These are phyloP conservation scores for Narthecium ossifragum DNA, from an alignment of 106 monocot species.

Conservation along the genomic window DNA sequence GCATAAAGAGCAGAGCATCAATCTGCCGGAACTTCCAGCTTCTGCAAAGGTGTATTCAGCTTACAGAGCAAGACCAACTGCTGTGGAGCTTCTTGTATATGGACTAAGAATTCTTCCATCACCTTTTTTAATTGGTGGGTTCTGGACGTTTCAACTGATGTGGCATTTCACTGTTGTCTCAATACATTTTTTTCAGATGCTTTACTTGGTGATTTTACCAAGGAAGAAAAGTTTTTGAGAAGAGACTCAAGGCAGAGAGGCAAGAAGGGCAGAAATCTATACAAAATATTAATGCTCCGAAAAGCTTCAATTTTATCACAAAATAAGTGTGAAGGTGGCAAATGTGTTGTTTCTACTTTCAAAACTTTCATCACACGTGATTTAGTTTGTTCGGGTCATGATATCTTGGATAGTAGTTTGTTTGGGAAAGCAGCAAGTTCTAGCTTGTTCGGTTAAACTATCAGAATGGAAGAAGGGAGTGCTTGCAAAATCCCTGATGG, in stretches of 20 bases:
- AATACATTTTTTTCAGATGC: constrained; percentile 26
- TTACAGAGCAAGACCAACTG: constrained; percentile 6
- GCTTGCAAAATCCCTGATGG: constrained; percentile 8
- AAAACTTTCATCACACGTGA: constrained; percentile 4
- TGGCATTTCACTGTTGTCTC: constrained; percentile 18
- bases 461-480: constrained; percentile 15
- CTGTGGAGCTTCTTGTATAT: constrained; percentile 11
- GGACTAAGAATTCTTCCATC: constrained; percentile 20
- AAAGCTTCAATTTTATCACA: constrained; percentile 14
- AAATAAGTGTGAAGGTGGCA: constrained; percentile 16
- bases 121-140: neutral
- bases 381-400: constrained; percentile 13
- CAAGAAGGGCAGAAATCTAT: constrained; percentile 60
- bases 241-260: constrained; percentile 54
- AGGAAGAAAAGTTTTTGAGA: constrained; percentile 29
- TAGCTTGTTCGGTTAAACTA: constrained; percentile 4
- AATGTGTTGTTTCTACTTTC: constrained; percentile 5
- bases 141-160: constrained; percentile 25
- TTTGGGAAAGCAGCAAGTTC: constrained; percentile 16
- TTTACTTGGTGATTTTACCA: constrained; percentile 10
- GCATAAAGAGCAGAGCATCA: constrained; percentile 28
- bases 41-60: constrained; percentile 10
- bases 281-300: constrained; percentile 23
- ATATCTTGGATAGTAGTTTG: constrained; percentile 11
- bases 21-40: constrained; percentile 12